Evolutionary conservation across 2,329 filamentous ascomycete species (phyloP).

Genomic region (Fusarium duplospermum): DNA sequence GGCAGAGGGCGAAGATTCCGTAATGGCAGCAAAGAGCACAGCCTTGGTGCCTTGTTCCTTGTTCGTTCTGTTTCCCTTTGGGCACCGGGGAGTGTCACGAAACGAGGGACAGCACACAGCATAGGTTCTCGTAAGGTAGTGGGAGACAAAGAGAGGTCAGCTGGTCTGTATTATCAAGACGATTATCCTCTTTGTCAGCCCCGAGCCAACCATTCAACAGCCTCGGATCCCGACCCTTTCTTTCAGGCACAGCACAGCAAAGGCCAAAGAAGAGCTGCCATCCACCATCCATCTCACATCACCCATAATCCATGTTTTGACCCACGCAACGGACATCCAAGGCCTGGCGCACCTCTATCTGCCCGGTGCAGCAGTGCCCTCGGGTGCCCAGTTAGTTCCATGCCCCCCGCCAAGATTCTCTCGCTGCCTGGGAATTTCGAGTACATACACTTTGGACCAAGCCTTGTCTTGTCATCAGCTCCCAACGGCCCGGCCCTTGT

Average conservation of each 20-base stretch:
- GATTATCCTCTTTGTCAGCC: conserved; percentile 6
- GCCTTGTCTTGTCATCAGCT: conserved; percentile 36
- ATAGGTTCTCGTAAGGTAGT: not conserved
- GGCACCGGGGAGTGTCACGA: conserved; percentile 5
- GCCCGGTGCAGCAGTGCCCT: conserved; percentile 1
- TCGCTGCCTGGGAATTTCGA: conserved; percentile 15
- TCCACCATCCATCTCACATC: not conserved
- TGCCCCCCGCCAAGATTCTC: conserved; percentile 23
- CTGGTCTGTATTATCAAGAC: conserved; percentile 15
- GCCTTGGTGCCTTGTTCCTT: conserved; percentile 3
- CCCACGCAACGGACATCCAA: not conserved
- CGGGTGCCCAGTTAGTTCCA: not conserved
- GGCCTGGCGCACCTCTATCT: not conserved
- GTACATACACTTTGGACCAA: conserved; percentile 10
- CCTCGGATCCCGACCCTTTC: conserved; percentile 6
- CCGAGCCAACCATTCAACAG: not conserved
- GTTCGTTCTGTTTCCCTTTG: not conserved
- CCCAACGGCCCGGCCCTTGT: conserved; percentile 22
- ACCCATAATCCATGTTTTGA: conserved; percentile 19
- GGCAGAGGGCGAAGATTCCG: conserved; percentile 16
- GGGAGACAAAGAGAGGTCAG: conserved; percentile 24
- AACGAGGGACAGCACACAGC: conserved; percentile 11
- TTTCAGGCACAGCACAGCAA: conserved; percentile 28
- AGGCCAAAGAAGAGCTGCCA: not conserved
- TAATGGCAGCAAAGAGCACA: not conserved